Base-by-base conservation (phyloP, 805 yeast species). In the Pichia ethanolica region DNA sequence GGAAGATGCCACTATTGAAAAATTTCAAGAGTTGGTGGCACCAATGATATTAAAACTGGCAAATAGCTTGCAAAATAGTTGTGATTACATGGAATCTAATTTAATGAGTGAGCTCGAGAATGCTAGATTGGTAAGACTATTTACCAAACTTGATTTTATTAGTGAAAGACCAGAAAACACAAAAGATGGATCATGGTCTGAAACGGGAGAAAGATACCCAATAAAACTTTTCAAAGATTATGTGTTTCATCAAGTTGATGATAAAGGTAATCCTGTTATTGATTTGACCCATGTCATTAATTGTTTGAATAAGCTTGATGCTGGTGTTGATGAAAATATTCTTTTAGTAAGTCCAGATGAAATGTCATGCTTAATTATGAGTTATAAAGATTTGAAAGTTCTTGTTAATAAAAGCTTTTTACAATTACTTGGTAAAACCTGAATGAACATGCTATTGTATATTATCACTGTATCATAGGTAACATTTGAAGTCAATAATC, bases 281-380 rank as follows among this genome's bases (percentile, higher is more conserved):
- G 97, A 93, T 65, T 71, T 93, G 57, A 82, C 89, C 0, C 89
- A 89, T 63, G 90, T 89, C 6, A 69, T 93, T 52, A 72, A 79
- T 45, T 79, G 85, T 58, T 70, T 93, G 59, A 91, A 91, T 68
- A 93, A 91, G 66, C 71, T 93, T 55, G 99, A 93, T 62, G 95
- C 91, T 6, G 98, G 97, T 1, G 75, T 84, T 35, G 89, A 87
- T 46, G 99, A 93, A 66, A 81, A 79, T 56, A 67, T 93, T 13
- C 70, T 90, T 63, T 73, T 93, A 46, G 88, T 89, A 1, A 83
- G 93, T 35, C 78, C 84, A 10, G 96, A 90, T 64, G 96, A 89
- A 62, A 83, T 82, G 70, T 83, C 80, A 42, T 89, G 97, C 64
- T 70, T 93, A 53, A 82, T 93, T 39, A 84, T 88, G 48, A 81